Evolutionary conservation across 2,329 filamentous ascomycete species (phyloP).

Genomic region (Ceratocystis lukuohia): DNA sequence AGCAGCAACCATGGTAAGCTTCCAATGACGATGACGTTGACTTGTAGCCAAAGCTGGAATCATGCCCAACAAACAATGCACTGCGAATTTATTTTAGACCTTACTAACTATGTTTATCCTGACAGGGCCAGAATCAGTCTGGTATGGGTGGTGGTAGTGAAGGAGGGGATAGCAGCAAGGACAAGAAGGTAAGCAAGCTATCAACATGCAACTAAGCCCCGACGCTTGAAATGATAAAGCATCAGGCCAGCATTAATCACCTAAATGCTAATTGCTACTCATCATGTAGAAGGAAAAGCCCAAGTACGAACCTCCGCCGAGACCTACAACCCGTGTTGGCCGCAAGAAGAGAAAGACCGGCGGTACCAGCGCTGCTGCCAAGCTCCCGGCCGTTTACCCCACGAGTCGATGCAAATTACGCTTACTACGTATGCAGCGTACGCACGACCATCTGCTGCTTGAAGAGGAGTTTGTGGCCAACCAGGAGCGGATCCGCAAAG

Average conservation of each 20-base stretch:
- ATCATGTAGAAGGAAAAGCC: constrained; percentile 88
- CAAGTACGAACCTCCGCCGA: constrained; percentile 97
- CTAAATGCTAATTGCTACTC: background rate
- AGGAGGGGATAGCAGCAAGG: constrained; percentile 63
- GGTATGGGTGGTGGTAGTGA: constrained; percentile 64
- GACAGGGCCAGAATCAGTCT: constrained; percentile 71
- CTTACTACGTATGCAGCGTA: constrained; percentile 93
- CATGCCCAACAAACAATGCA: background rate
- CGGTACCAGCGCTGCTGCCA: constrained; percentile 85
- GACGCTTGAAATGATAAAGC: background rate
- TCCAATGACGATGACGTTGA: constrained; percentile 1
- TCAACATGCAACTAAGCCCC: background rate
- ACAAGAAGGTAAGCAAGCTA: constrained; percentile 65
- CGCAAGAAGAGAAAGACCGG: constrained; percentile 97
- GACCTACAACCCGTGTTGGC: constrained; percentile 90
- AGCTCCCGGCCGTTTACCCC: constrained; percentile 86
- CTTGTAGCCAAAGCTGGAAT: background rate
- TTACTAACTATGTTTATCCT: constrained; percentile 7
- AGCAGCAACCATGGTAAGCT: constrained; percentile 7
- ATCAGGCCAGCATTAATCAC: too few relatives aligned
- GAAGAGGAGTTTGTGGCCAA: constrained; percentile 99
- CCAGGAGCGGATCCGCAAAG: constrained; percentile 87
- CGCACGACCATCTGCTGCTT: constrained; percentile 90
- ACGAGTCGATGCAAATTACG: constrained; percentile 95
- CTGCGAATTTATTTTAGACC: background rate